These are phyloP conservation scores for Fusarium anguioides DNA, from an alignment of 2,329 filamentous ascomycete genomes.

Conservation along the genomic window DNA sequence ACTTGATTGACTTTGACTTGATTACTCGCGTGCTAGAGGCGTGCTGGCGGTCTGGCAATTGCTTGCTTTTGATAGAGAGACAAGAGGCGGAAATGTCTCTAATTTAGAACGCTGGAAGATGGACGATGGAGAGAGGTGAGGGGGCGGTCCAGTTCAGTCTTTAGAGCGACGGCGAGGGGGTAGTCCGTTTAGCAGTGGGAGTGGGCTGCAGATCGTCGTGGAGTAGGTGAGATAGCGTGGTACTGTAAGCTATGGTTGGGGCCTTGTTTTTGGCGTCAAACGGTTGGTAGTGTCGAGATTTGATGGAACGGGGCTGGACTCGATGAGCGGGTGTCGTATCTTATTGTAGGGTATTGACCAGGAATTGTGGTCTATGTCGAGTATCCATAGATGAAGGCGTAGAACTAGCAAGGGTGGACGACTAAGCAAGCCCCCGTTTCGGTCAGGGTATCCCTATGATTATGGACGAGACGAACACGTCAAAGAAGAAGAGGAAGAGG, in stretches of 20 bases:
- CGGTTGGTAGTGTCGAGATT: slow-evolving; percentile 14
- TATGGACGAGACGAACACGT: slow-evolving; percentile 1
- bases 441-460: not conserved
- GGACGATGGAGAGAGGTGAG: slow-evolving; percentile 15
- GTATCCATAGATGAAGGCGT: slow-evolving; percentile 13
- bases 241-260: not conserved
- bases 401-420: slow-evolving; percentile 27
- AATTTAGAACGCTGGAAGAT: slow-evolving; percentile 21
- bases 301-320: not conserved
- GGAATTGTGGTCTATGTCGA: slow-evolving; percentile 16
- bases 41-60: slow-evolving; percentile 28
- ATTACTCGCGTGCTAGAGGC: slow-evolving; percentile 35
- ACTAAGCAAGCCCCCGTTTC: not conserved
- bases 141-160: not conserved
- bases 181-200: slow-evolving; percentile 15
- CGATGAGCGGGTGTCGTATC: slow-evolving; percentile 13
- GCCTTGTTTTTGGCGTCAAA: slow-evolving; percentile 12
- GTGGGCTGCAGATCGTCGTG: slow-evolving; percentile 25
- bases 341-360: not conserved
- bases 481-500: too few species aligned
- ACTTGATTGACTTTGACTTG: not conserved
- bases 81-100: slow-evolving; percentile 38
- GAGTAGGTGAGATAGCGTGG: slow-evolving; percentile 11
- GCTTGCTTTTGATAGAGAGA: slow-evolving; percentile 42
- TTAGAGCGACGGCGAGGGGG: slow-evolving; percentile 11